Percentiles rank a stretch among this genome's conserved stretches.
Evolutionary conservation across 345 rosid genomes (phyloP).

Genomic region (Leavenworthia alabamica): DNA sequence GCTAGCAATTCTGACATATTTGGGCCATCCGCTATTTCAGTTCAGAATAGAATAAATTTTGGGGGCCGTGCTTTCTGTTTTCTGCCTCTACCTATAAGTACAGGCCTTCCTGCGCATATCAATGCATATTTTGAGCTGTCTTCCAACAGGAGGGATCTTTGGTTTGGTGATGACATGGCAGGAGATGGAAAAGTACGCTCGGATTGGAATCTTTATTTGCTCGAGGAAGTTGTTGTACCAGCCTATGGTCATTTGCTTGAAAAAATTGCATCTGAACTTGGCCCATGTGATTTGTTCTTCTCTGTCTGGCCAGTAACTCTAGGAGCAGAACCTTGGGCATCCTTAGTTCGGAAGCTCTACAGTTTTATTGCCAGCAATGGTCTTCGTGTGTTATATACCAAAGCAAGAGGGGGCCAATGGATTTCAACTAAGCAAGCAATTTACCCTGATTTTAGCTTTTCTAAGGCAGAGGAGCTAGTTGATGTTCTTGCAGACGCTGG

Average conservation of each 20-base stretch:
- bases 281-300: constrained; percentile 71
- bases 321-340: constrained; percentile 87
- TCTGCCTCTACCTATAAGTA: constrained; percentile 78
- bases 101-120: constrained; percentile 86
- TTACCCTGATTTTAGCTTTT: constrained; percentile 77
- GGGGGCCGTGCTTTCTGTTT: constrained; percentile 97
- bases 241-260: constrained; percentile 91
- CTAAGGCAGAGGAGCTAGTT: constrained; percentile 55
- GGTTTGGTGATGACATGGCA: constrained; percentile 99
- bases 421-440: constrained; percentile 82
- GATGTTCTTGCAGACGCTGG: constrained; percentile 82
- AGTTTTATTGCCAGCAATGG: constrained; percentile 56
- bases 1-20: constrained; percentile 36
- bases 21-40: constrained; percentile 42
- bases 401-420: constrained; percentile 95
- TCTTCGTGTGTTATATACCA: constrained; percentile 70
- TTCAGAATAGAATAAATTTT: constrained; percentile 45
- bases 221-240: constrained; percentile 74
- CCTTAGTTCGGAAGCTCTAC: constrained; percentile 66
- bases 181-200: constrained; percentile 93
- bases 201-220: constrained; percentile 87
- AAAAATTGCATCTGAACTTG: constrained; percentile 69
- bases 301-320: constrained; percentile 75
- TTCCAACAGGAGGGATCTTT: constrained; percentile 92
- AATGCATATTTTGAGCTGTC: constrained; percentile 95